Conservation (phyloP, 345 rosid genomes). For the Barbarea vulgaris region DNA sequence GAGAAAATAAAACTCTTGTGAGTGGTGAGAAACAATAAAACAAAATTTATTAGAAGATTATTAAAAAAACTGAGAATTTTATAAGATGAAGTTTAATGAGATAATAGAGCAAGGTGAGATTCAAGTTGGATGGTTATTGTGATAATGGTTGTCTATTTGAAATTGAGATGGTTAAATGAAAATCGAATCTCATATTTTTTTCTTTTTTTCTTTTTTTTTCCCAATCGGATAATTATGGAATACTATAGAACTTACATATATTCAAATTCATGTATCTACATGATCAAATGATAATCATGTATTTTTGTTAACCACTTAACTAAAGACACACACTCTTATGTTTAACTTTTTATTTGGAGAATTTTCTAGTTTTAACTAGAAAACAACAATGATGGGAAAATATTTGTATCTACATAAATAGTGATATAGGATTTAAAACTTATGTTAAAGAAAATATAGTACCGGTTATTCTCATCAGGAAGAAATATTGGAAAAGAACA, state of each 20-base stretch:
- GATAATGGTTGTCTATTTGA: conserved; percentile 5
- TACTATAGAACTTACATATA: background rate
- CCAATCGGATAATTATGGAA: background rate
- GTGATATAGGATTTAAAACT: too few relatives aligned
- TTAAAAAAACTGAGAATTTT: background rate
- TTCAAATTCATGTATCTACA: too few relatives aligned
- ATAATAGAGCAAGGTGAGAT: background rate
- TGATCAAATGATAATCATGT: too few relatives aligned
- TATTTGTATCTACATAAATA: too few relatives aligned
- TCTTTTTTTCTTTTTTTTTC: too few relatives aligned
- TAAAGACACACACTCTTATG: background rate
- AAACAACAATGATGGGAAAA: too few relatives aligned
- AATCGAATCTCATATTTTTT: background rate
- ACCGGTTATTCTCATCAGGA: too few relatives aligned
- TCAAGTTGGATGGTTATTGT: conserved; percentile 15
- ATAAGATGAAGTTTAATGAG: background rate
- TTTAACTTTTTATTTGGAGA: background rate
- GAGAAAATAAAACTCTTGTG: background rate
- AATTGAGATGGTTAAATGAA: conserved; percentile 1
- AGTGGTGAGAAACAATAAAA: background rate
- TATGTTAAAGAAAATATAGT: too few relatives aligned
- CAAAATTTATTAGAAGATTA: background rate
- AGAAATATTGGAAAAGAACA: too few relatives aligned
- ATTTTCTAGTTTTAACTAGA: background rate
- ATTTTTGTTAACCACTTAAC: too few relatives aligned